phyloP scores from a whole-genome alignment of 371 early-diverging fungal species.

The Circinella umbellata region DNA sequence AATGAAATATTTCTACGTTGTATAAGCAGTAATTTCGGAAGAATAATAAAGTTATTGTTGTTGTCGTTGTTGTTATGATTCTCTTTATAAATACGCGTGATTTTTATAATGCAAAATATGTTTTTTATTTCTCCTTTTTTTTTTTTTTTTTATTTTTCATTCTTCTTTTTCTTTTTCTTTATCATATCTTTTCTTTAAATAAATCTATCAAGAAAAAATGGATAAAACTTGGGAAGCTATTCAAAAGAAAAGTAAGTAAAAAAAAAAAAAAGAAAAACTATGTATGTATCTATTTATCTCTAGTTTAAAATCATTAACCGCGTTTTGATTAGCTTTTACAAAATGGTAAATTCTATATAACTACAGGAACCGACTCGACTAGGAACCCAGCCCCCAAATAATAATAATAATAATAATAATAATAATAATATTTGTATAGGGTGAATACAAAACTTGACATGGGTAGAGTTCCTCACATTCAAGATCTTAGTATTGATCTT shows the following conservation, averaged over 20 bases:
- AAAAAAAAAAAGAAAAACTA: too few relatives aligned
- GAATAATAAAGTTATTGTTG: too few relatives aligned
- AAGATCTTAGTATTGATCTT: slow-evolving; percentile 73
- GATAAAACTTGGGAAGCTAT: slow-evolving; percentile 85
- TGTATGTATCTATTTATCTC: neutral
- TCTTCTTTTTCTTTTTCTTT: neutral
- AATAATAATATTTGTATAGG: slow-evolving; percentile 61
- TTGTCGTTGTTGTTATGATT: too few relatives aligned
- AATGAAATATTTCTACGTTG: too few relatives aligned
- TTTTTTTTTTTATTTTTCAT: neutral
- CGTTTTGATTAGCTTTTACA: slow-evolving; percentile 62
- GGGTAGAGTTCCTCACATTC: slow-evolving; percentile 63
- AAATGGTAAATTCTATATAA: slow-evolving; percentile 65
- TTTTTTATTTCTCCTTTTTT: neutral
- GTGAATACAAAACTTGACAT: slow-evolving; percentile 88
- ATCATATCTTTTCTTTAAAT: neutral
- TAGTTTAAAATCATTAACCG: neutral
- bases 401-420: neutral
- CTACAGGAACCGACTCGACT: neutral
- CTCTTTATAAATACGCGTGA: neutral
- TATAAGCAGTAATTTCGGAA: too few relatives aligned
- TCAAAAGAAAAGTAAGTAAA: slow-evolving; percentile 83
- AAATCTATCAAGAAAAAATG: slow-evolving; percentile 34
- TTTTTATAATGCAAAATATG: neutral
- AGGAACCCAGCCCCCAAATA: neutral